These are phyloP conservation scores for Xanthoconium purpureum DNA, from an alignment of 768 basidiomycete species.

Conservation along the genomic window DNA sequence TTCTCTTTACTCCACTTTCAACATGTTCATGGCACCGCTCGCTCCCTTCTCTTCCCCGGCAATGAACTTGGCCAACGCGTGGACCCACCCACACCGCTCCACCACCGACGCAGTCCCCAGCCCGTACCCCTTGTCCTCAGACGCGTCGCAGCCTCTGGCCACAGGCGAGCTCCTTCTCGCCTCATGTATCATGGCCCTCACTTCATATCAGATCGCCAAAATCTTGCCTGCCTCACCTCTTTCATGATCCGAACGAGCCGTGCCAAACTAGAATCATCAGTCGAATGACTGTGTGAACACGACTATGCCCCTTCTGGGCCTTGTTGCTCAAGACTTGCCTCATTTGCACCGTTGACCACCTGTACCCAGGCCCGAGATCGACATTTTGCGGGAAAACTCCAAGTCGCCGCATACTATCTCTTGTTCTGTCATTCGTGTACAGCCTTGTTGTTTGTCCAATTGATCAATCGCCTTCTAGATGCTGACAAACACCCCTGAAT, in stretches of 20 bases:
- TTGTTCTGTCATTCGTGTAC: conserved; percentile 15
- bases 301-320: conserved; percentile 1
- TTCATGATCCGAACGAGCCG: conserved; percentile 29
- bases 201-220: conserved; percentile 33
- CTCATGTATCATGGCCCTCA: conserved; percentile 28
- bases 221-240: conserved; percentile 24
- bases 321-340: conserved; percentile 13
- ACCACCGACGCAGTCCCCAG: conserved; percentile 4
- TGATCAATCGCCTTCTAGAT: conserved; percentile 18
- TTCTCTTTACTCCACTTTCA: conserved; percentile 29
- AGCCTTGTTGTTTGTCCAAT: conserved; percentile 23
- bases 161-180: conserved; percentile 7
- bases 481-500: conserved; percentile 25
- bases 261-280: conserved; percentile 13
- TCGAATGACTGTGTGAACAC: conserved; percentile 27
- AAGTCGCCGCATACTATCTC: conserved; percentile 17
- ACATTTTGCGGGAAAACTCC: conserved; percentile 8
- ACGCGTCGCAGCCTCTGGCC: not conserved
- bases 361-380: conserved; percentile 3
- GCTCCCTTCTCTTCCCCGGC: conserved; percentile 24
- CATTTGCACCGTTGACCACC: conserved; percentile 7
- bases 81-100: not conserved
- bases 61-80: conserved; percentile 18
- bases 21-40: conserved; percentile 24
- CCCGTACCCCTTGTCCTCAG: not conserved